Evolutionary conservation across 331 rosid species (phyloP).

Genomic region (Phaseolus coccineus): DNA sequence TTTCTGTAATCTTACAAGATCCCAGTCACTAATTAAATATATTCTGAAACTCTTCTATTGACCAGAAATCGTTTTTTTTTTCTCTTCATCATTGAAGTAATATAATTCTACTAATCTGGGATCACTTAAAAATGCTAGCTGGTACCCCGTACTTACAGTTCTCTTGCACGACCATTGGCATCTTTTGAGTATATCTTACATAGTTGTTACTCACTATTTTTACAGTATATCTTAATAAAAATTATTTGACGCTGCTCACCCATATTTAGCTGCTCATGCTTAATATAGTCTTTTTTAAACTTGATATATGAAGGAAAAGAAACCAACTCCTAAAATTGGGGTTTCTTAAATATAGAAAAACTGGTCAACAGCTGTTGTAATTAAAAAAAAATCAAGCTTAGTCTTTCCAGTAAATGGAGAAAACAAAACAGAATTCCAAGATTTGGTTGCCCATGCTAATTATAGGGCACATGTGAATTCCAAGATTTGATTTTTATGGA

Average conservation of each 20-base stretch:
- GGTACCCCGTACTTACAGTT: not conserved
- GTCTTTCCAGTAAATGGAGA: not conserved
- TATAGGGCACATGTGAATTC: not conserved
- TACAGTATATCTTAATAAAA: constrained; percentile 13
- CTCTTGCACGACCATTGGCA: not conserved
- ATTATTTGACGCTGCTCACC: not conserved
- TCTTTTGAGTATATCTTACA: too few species aligned
- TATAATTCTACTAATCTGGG: constrained; percentile 11
- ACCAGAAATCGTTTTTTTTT: not conserved
- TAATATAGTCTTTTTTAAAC: not conserved
- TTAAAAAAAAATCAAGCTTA: not conserved
- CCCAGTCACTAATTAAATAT: too few species aligned
- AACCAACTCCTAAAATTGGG: not conserved
- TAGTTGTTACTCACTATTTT: constrained; percentile 6
- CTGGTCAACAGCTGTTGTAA: not conserved
- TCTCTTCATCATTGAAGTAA: not conserved
- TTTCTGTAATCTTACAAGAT: too few species aligned
- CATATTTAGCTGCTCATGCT: not conserved
- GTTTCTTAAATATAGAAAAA: not conserved
- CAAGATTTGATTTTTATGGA: not conserved
- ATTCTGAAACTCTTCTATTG: not conserved
- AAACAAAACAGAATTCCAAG: not conserved
- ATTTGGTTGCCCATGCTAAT: not conserved
- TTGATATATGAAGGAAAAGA: not conserved
- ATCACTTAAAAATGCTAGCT: not conserved